A percentile compares a stretch with the other conserved stretches of the same genome.
Evolutionary conservation across 202 grass and related monocot genomes (phyloP).

Genomic region (Sporobolus alterniflorus): DNA sequence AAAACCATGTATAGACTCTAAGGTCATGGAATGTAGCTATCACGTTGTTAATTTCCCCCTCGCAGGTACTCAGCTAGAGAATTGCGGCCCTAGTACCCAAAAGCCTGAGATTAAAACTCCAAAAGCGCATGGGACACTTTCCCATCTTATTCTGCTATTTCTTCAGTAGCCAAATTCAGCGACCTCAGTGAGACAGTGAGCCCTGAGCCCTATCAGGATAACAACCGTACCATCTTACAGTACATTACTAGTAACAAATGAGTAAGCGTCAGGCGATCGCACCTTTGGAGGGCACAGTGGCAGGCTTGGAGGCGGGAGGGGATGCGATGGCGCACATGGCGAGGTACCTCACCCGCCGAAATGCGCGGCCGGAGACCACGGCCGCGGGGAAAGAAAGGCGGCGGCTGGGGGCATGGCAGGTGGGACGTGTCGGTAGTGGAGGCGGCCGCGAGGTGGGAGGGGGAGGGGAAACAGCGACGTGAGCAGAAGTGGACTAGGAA

Average conservation of each 20-base stretch:
- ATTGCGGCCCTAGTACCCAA: background rate
- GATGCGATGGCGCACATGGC: constrained; percentile 69
- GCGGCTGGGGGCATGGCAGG: constrained; percentile 14
- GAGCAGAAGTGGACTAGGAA: constrained; percentile 2
- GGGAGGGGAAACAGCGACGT: constrained; percentile 37
- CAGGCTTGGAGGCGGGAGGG: constrained; percentile 46
- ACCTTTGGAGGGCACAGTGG: constrained; percentile 70
- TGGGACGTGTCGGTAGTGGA: constrained; percentile 13
- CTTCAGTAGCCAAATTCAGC: background rate
- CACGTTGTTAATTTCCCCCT: background rate
- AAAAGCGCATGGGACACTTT: background rate
- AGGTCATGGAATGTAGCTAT: background rate
- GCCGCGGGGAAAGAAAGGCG: constrained; percentile 40
- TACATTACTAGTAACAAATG: background rate
- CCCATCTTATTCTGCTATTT: background rate
- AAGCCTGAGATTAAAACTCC: constrained; percentile 17
- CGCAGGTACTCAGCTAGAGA: background rate
- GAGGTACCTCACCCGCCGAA: constrained; percentile 37
- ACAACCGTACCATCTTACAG: background rate
- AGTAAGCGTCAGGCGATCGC: constrained; percentile 6
- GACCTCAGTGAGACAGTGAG: background rate
- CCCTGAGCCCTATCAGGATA: background rate
- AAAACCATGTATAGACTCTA: background rate
- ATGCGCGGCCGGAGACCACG: constrained; percentile 16
- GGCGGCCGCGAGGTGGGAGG: background rate